Percentiles rank a stretch among this genome's conserved stretches.
Evolutionary conservation across 768 basidiomycete species (phyloP).

Genomic region (Kwoniella botswanensis): DNA sequence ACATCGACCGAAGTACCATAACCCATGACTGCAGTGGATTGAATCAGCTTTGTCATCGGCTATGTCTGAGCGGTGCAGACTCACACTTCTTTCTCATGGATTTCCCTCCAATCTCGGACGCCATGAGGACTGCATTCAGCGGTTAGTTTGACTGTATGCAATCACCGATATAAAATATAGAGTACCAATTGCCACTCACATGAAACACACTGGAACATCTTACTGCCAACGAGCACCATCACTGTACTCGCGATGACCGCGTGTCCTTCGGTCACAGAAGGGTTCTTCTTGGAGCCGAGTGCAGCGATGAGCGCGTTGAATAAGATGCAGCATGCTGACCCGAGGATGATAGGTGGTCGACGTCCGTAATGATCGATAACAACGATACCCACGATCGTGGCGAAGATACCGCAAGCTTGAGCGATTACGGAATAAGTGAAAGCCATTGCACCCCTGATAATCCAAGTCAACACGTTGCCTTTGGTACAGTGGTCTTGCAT

Average conservation of each 20-base stretch:
- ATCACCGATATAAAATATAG: too few relatives aligned
- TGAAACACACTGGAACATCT: constrained; percentile 13
- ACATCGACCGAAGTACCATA: constrained; percentile 21
- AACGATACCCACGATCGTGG: constrained; percentile 17
- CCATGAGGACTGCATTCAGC: constrained; percentile 19
- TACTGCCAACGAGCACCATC: constrained; percentile 7
- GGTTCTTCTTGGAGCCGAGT: neutral
- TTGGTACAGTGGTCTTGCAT: too few relatives aligned
- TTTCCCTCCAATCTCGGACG: constrained; percentile 31
- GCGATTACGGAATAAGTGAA: constrained; percentile 28
- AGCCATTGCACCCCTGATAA: constrained; percentile 13
- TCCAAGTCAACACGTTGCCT: too few relatives aligned
- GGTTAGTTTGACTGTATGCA: neutral
- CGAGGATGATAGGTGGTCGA: constrained; percentile 23
- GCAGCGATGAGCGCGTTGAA: constrained; percentile 25
- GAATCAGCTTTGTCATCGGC: neutral
- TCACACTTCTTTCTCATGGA: constrained; percentile 33
- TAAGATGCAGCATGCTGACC: constrained; percentile 7
- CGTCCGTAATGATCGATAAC: constrained; percentile 29
- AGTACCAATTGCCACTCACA: neutral
- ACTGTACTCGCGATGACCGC: constrained; percentile 7
- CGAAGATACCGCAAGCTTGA: constrained; percentile 13
- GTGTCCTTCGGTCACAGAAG: constrained; percentile 12
- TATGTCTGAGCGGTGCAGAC: neutral
- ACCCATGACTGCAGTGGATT: constrained; percentile 8